These are phyloP conservation scores for Lunasporangiospora selenospora DNA, from an alignment of 192 early-diverging fungal genomes.

Conservation along the genomic window DNA sequence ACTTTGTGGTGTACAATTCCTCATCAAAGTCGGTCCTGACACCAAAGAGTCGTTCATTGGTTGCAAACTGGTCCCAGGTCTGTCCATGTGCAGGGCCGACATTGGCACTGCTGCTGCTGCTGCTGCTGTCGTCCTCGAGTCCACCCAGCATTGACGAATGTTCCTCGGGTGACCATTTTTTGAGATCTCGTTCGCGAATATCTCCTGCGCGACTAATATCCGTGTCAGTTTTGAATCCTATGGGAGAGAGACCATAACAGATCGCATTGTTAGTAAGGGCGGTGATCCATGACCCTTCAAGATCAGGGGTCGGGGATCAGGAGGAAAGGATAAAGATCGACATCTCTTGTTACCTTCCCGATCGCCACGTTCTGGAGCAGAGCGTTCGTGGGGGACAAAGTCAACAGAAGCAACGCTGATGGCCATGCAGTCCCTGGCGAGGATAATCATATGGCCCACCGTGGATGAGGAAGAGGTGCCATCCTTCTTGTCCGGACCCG, in stretches of 20 bases:
- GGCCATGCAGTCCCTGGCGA: constrained; percentile 69
- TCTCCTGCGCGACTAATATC: constrained; percentile 80
- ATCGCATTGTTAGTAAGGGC: not conserved
- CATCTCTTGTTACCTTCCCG: constrained; percentile 61
- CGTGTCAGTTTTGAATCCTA: constrained; percentile 87
- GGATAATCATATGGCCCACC: constrained; percentile 60
- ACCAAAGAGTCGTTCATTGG: constrained; percentile 93
- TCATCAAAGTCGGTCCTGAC: constrained; percentile 96
- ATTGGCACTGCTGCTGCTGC: constrained; percentile 26
- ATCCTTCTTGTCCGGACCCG: constrained; percentile 49
- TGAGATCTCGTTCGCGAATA: constrained; percentile 80
- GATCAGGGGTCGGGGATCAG: not conserved
- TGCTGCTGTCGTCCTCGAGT: constrained; percentile 45
- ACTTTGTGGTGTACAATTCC: constrained; percentile 93
- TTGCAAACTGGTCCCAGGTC: constrained; percentile 98
- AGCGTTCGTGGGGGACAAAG: constrained; percentile 52
- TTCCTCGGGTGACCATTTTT: constrained; percentile 84
- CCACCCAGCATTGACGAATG: constrained; percentile 46
- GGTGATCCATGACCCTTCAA: no score
- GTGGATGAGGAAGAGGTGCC: constrained; percentile 43
- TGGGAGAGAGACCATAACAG: no score
- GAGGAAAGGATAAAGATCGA: constrained; percentile 1
- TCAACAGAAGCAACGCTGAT: constrained; percentile 62
- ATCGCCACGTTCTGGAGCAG: constrained; percentile 52
- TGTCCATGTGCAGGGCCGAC: no score